A percentile compares a stretch with the other conserved stretches of the same genome.
These are phyloP conservation scores for Magnusiomyces fungicola DNA, from an alignment of 1,139 yeast genomes.

Conservation along the genomic window DNA sequence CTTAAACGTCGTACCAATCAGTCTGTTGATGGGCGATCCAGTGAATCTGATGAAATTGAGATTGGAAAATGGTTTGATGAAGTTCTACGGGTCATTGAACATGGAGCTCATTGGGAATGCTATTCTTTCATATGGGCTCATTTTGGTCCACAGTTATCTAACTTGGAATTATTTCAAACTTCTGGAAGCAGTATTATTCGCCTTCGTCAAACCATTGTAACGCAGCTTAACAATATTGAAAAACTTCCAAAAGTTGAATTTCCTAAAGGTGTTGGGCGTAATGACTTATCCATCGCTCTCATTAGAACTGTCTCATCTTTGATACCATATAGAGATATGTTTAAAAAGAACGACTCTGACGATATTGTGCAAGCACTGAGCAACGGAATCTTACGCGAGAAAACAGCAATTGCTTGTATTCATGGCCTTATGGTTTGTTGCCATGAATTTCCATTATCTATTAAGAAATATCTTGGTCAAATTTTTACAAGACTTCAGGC, in stretches of 20 bases:
- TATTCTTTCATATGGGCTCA: slow-evolving; percentile 64
- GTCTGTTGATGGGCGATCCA: background rate
- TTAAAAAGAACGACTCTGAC: slow-evolving; percentile 60
- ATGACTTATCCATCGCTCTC: slow-evolving; percentile 60
- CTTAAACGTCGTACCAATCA: slow-evolving; percentile 18
- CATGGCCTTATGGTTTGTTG: slow-evolving; percentile 73
- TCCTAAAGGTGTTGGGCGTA: slow-evolving; percentile 44
- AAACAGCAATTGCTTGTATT: slow-evolving; percentile 69
- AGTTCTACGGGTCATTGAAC: slow-evolving; percentile 45
- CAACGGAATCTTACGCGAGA: slow-evolving; percentile 60
- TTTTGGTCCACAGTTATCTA: slow-evolving; percentile 64
- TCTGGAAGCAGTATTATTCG: slow-evolving; percentile 41
- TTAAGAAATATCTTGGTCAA: slow-evolving; percentile 59
- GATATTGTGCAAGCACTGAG: slow-evolving; percentile 58
- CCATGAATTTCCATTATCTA: slow-evolving; percentile 68
- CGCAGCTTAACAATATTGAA: slow-evolving; percentile 43
- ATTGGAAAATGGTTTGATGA: slow-evolving; percentile 47
- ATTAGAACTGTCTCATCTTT: slow-evolving; percentile 61
- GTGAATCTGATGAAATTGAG: slow-evolving; percentile 33
- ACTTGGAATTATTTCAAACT: slow-evolving; percentile 46
- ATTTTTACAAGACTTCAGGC: slow-evolving; percentile 67
- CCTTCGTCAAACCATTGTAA: slow-evolving; percentile 48
- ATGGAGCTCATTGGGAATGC: slow-evolving; percentile 61
- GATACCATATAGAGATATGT: slow-evolving; percentile 54
- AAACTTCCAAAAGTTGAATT: slow-evolving; percentile 41